Percentiles rank a stretch among this genome's conserved stretches.
These are phyloP conservation scores for Talaromyces funiculosus DNA, from an alignment of 2,329 filamentous ascomycete species.

Conservation along the genomic window DNA sequence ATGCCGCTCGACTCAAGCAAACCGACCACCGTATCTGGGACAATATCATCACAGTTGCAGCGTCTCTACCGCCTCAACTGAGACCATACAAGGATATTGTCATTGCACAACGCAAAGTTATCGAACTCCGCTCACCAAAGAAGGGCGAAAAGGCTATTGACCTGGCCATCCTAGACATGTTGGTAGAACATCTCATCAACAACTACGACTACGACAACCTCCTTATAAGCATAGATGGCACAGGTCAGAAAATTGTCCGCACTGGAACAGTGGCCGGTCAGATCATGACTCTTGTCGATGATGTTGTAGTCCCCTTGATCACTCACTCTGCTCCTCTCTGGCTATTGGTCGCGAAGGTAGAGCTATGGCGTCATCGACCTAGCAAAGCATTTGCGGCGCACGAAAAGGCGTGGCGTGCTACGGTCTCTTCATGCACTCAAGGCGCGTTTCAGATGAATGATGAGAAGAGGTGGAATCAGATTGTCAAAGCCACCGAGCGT, in stretches of 20 bases:
- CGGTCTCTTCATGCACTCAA: slow-evolving; percentile 43
- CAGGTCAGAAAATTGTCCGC: slow-evolving; percentile 34
- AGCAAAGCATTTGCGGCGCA: slow-evolving; percentile 70
- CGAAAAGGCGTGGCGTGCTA: slow-evolving; percentile 83
- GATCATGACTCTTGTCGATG: slow-evolving; percentile 68
- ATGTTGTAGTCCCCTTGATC: slow-evolving; percentile 72
- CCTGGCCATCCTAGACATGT: slow-evolving; percentile 60
- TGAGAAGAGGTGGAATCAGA: slow-evolving; percentile 61
- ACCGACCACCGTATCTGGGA: slow-evolving; percentile 94
- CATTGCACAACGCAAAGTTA: slow-evolving; percentile 65
- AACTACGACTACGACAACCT: slow-evolving; percentile 35
- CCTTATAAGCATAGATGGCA: slow-evolving; percentile 24
- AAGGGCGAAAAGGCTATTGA: slow-evolving; percentile 76
- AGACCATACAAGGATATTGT: slow-evolving; percentile 67
- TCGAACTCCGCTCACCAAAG: slow-evolving; percentile 62
- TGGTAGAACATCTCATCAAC: slow-evolving; percentile 66
- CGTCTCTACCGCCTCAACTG: slow-evolving; percentile 65
- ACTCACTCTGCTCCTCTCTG: slow-evolving; percentile 73
- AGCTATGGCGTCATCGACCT: slow-evolving; percentile 67
- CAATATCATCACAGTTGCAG: slow-evolving; percentile 83
- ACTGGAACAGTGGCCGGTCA: slow-evolving; percentile 48
- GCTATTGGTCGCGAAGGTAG: slow-evolving; percentile 65
- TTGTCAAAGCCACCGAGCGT: slow-evolving; percentile 73
- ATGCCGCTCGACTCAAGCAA: slow-evolving; percentile 74
- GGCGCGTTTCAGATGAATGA: slow-evolving; percentile 49